These are phyloP conservation scores for Geotrichum reessii DNA, from an alignment of 1,139 yeast species.

Conservation along the genomic window DNA sequence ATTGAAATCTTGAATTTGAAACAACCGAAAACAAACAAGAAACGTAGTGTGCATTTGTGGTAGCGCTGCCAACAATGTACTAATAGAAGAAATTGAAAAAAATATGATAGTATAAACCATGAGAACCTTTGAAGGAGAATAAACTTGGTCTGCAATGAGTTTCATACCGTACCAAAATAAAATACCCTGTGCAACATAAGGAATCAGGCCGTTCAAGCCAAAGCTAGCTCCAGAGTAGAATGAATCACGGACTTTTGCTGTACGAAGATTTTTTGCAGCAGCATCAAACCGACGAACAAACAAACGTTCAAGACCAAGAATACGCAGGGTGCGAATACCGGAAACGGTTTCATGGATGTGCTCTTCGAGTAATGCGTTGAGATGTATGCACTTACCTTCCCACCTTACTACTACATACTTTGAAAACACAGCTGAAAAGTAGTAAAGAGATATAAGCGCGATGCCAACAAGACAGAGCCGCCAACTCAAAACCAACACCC, in stretches of 20 bases:
- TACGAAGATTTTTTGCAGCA: slow-evolving; percentile 20
- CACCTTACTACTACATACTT: slow-evolving; percentile 47
- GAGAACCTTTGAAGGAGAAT: slow-evolving; percentile 52
- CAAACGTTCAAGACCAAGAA: slow-evolving; percentile 47
- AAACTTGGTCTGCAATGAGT: slow-evolving; percentile 53
- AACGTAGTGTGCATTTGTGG: slow-evolving; percentile 76
- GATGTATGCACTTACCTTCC: slow-evolving; percentile 58
- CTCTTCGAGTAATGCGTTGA: slow-evolving; percentile 50
- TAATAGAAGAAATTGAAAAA: slow-evolving; percentile 65
- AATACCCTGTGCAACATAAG: slow-evolving; percentile 60
- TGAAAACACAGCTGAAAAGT: slow-evolving; percentile 47
- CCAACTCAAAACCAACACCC: slow-evolving; percentile 87
- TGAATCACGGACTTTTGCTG: slow-evolving; percentile 27
- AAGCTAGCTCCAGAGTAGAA: slow-evolving; percentile 51
- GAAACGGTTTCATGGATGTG: slow-evolving; percentile 52
- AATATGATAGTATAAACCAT: slow-evolving; percentile 66
- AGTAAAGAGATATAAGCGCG: slow-evolving; percentile 61
- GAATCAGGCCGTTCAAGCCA: slow-evolving; percentile 50
- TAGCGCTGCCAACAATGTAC: slow-evolving; percentile 52
- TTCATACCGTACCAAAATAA: slow-evolving; percentile 71
- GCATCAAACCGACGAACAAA: slow-evolving; percentile 39
- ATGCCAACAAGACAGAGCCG: slow-evolving; percentile 74
- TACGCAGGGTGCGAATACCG: slow-evolving; percentile 59
- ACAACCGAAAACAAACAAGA: slow-evolving; percentile 34
- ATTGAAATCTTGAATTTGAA: slow-evolving; percentile 41